Evolutionary conservation across 2,329 filamentous ascomycete species (phyloP).

Genomic region (Chaetomiaceae sp.): DNA sequence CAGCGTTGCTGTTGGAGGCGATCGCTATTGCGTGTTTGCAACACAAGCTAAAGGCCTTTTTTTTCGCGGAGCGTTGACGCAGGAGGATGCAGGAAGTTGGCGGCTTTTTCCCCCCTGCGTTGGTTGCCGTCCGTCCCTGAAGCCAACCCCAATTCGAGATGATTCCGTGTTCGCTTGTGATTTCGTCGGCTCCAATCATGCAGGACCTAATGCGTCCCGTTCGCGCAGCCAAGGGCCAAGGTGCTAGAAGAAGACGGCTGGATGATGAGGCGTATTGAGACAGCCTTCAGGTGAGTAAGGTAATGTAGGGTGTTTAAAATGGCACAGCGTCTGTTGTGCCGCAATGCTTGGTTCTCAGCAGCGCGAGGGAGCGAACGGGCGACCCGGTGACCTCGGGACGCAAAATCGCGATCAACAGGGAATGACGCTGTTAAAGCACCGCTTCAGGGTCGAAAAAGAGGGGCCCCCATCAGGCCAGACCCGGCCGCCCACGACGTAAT

Average conservation of each 20-base stretch:
- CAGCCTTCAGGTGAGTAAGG: no score
- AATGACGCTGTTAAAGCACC: constrained; percentile 20
- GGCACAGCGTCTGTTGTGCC: background rate
- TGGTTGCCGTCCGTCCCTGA: constrained; percentile 8
- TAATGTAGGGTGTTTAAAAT: background rate
- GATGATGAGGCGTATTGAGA: no score
- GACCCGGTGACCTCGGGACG: constrained; percentile 10
- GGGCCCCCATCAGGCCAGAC: constrained; percentile 8
- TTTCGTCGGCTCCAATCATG: constrained; percentile 1
- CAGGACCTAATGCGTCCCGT: background rate
- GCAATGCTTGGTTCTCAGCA: constrained; percentile 9
- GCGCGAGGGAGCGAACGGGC: background rate
- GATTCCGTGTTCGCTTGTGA: background rate
- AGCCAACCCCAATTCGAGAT: constrained; percentile 1
- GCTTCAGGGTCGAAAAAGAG: constrained; percentile 14
- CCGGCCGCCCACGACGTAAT: constrained; percentile 17
- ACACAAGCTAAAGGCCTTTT: background rate
- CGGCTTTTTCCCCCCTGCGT: constrained; percentile 6
- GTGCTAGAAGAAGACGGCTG: background rate
- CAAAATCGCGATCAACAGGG: constrained; percentile 21
- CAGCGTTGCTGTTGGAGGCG: background rate
- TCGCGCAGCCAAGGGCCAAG: background rate
- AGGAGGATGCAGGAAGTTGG: constrained; percentile 2
- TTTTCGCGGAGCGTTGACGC: background rate
- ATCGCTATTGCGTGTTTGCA: background rate